These are phyloP conservation scores for Epichloe sylvatica DNA, from an alignment of 2,329 filamentous ascomycete genomes.

Conservation along the genomic window DNA sequence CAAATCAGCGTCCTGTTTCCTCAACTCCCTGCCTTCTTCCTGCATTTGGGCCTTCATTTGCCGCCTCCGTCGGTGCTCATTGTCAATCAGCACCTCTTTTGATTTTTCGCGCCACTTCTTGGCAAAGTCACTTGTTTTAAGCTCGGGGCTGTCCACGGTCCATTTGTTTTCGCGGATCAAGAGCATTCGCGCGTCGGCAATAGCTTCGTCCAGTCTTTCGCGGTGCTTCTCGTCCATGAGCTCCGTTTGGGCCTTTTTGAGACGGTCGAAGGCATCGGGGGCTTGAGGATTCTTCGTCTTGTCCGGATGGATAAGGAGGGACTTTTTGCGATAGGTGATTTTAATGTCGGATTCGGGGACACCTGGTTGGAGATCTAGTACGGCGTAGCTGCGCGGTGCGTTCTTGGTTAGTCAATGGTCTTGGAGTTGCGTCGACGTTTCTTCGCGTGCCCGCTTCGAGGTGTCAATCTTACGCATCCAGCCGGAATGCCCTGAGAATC, in stretches of 20 bases:
- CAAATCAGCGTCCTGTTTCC: conserved; percentile 70
- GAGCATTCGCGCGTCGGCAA: conserved; percentile 88
- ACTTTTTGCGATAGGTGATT: conserved; percentile 91
- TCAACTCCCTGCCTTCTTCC: conserved; percentile 84
- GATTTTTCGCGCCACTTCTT: conserved; percentile 83
- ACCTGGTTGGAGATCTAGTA: conserved; percentile 89
- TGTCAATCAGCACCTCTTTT: conserved; percentile 79
- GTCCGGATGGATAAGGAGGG: conserved; percentile 96
- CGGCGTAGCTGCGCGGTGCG: conserved; percentile 53
- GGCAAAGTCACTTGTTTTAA: conserved; percentile 71
- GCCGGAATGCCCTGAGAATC: conserved; percentile 78
- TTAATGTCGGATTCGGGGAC: conserved; percentile 96
- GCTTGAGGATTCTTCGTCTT: conserved; percentile 86
- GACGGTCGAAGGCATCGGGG: conserved; percentile 88
- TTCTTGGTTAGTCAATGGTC: neutral
- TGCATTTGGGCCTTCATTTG: conserved; percentile 92
- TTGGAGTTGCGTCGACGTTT: neutral
- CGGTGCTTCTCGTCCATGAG: conserved; percentile 92
- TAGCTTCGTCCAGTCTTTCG: conserved; percentile 76
- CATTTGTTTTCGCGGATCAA: conserved; percentile 90
- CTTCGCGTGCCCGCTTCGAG: neutral
- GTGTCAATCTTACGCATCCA: conserved; percentile 34
- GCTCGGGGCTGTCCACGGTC: conserved; percentile 75
- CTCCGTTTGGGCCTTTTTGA: conserved; percentile 86
- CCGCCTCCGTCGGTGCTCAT: conserved; percentile 69